A percentile compares a stretch with the other conserved stretches of the same genome.
phyloP scores from a whole-genome alignment of 176 grass and related monocot species.

The Phragmites australis region DNA sequence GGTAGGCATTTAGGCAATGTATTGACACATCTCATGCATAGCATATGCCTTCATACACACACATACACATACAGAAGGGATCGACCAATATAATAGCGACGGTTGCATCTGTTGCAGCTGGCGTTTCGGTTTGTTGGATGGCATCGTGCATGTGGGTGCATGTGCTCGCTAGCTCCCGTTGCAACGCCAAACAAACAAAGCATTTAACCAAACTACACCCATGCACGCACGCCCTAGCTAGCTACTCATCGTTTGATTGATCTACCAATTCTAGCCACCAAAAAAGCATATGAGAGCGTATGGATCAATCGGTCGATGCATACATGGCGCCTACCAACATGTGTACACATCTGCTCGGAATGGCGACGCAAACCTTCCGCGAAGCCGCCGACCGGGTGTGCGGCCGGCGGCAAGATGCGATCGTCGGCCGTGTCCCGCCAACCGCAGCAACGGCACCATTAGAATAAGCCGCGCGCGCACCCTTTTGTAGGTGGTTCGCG shows the following conservation, averaged over 20 bases:
- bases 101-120: constrained; percentile 19
- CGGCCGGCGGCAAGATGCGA: too few relatives aligned
- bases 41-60: background rate
- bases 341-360: background rate
- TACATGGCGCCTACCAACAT: constrained; percentile 4
- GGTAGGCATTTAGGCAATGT: background rate
- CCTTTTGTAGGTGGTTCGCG: constrained; percentile 46
- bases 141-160: constrained; percentile 47
- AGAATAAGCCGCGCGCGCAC: constrained; percentile 36
- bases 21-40: background rate
- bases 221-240: constrained; percentile 33
- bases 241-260: constrained; percentile 11
- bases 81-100: constrained; percentile 33
- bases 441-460: constrained; percentile 50
- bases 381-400: background rate
- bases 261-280: constrained; percentile 19
- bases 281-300: background rate
- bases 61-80: background rate
- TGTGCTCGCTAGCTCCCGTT: constrained; percentile 37
- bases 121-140: constrained; percentile 45
- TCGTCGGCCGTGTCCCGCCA: constrained; percentile 39
- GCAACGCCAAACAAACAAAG: constrained; percentile 19
- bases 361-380: constrained; percentile 8
- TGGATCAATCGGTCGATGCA: background rate
- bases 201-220: background rate